These are phyloP conservation scores for Coelastrella sp. DNA, from an alignment of 139 green algal species.

Conservation along the genomic window DNA sequence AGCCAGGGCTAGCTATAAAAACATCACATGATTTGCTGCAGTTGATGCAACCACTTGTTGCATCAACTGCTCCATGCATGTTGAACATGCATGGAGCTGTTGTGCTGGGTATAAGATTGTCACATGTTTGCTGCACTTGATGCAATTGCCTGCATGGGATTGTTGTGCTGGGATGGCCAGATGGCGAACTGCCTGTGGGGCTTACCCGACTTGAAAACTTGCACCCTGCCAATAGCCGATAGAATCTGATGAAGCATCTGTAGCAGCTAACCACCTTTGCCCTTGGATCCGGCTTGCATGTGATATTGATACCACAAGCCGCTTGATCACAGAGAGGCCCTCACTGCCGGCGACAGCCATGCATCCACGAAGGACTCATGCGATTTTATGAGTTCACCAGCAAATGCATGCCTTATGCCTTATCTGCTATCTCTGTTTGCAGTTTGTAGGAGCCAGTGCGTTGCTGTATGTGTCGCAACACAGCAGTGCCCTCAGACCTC, in stretches of 20 bases:
- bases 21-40: neutral
- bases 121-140: neutral
- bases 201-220: no score
- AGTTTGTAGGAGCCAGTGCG: slow-evolving; percentile 41
- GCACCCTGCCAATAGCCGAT: no score
- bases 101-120: neutral
- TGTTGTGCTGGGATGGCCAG: no score
- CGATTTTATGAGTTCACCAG: neutral
- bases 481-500: neutral
- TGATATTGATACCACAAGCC: no score
- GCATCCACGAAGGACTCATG: neutral
- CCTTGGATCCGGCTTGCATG: no score
- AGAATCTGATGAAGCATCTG: no score
- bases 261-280: no score
- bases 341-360: no score
- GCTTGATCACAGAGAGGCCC: no score
- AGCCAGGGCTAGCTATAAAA: neutral
- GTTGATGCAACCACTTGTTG: neutral
- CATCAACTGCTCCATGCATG: neutral
- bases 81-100: neutral
- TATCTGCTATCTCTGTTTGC: neutral
- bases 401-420: neutral
- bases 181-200: no score
- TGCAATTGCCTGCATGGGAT: neutral
- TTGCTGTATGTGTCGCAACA: neutral